Evolutionary conservation across 2,329 filamentous ascomycete species (phyloP).

Genomic region (Arthrinium phaeospermum): DNA sequence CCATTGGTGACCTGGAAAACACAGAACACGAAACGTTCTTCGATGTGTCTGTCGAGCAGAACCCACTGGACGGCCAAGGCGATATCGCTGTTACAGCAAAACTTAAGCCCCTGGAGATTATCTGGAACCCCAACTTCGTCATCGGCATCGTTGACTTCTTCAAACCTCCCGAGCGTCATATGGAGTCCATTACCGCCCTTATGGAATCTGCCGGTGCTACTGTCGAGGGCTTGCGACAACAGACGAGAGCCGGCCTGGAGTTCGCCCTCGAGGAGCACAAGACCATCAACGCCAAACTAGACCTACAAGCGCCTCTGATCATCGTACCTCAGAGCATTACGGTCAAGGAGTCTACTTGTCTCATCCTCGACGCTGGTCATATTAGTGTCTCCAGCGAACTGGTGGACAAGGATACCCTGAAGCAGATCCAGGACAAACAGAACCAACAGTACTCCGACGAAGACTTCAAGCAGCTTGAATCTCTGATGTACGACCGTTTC

Average conservation of each 20-base stretch:
- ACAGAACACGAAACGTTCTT: conserved; percentile 79
- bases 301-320: conserved; percentile 93
- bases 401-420: conserved; percentile 88
- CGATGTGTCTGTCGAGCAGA: conserved; percentile 89
- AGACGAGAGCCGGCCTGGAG: conserved; percentile 93
- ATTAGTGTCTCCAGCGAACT: conserved; percentile 93
- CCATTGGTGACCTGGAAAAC: conserved; percentile 59
- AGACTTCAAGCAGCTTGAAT: conserved; percentile 86
- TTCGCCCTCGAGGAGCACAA: conserved; percentile 98
- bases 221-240: conserved; percentile 91
- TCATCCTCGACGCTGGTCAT: conserved; percentile 96
- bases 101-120: conserved; percentile 92
- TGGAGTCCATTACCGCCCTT: conserved; percentile 96
- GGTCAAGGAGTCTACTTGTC: conserved; percentile 77
- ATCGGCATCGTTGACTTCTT: conserved; percentile 95
- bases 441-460: conserved; percentile 85
- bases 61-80: conserved; percentile 89
- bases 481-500: conserved; percentile 98
- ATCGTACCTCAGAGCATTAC: conserved; percentile 95
- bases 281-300: conserved; percentile 94
- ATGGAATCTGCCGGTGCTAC: conserved; percentile 96
- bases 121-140: conserved; percentile 95
- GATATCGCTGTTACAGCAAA: conserved; percentile 91
- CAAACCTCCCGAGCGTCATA: conserved; percentile 92
- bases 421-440: conserved; percentile 90